Evolutionary conservation across 2,329 filamentous ascomycete genomes (phyloP), one percentile per base, ranked within the genome.

Genomic region (Escovopsis sp.): DNA sequence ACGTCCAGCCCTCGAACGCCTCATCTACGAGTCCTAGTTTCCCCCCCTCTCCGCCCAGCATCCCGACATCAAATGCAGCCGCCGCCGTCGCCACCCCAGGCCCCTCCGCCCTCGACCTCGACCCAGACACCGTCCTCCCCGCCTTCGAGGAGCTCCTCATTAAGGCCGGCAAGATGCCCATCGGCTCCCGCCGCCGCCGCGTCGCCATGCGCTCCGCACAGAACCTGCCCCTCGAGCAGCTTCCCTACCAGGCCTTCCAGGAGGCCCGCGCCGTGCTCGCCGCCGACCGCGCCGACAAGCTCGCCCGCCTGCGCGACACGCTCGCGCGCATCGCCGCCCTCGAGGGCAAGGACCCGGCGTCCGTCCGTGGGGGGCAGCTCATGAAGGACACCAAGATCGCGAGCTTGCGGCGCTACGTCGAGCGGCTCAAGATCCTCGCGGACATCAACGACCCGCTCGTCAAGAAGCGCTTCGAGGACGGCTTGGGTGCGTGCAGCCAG

Each of bases 241-340:
- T 98, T 45, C 90, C 90, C 14, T 98, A 92, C 62, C 88, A 96
- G 68, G 90, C 84, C 60, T 98, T 96, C 64, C 90, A 98, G 61
- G 87, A 94, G 62, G 90, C 90, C 28, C 75, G 87, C 43, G 83
- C 85, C 54, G 61, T 96, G 33, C 65, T 98, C 37, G 68, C 76
- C 35, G 73, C 72, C 36, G 90, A 98, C 55, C 74, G 88, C 28
- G 65, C 76, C 44, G 72, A 88, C 59, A 96, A 94, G 63, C 49
- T 96, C 34, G 62, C 68, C 41, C 65, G 77, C 49, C 88, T 98
- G 39, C 62, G 72, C 34, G 65, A 58, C 19, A 75, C 84, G 57
- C 61, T 76, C 34, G 66, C 66, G 40, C 75, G 78, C 55, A 80
- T 98, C 51, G 69, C 72, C 37, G 65, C 68, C 40, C 56, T 92